Conservation (phyloP, 192 early-diverging fungal species). For the Podila minutissima region DNA sequence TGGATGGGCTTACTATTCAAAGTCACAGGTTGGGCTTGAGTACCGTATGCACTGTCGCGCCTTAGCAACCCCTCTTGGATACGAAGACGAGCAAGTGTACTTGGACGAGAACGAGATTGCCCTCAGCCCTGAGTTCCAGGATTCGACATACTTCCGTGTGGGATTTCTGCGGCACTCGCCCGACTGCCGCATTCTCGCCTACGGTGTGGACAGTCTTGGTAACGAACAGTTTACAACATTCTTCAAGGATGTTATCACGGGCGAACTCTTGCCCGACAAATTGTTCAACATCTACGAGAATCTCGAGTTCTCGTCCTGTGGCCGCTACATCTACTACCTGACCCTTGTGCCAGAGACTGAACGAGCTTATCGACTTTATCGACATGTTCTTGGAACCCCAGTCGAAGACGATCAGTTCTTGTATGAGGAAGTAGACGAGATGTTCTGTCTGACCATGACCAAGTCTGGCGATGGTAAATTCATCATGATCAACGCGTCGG, state of each 20-base stretch:
- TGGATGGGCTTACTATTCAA: constrained; percentile 68
- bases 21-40: constrained; percentile 49
- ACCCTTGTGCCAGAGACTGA: constrained; percentile 59
- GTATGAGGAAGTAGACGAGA: constrained; percentile 68
- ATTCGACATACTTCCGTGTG: constrained; percentile 65
- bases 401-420: constrained; percentile 53
- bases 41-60: constrained; percentile 42
- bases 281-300: constrained; percentile 62
- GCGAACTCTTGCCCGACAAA: constrained; percentile 53
- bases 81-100: constrained; percentile 26
- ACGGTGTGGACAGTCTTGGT: constrained; percentile 62
- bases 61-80: neutral
- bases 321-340: constrained; percentile 60
- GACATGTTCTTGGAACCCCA: constrained; percentile 57
- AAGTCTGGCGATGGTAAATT: constrained; percentile 63
- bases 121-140: constrained; percentile 51
- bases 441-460: constrained; percentile 66
- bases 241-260: constrained; percentile 59
- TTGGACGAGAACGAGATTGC: constrained; percentile 67
- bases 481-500: constrained; percentile 60
- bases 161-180: constrained; percentile 68
- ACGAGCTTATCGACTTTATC: constrained; percentile 59
- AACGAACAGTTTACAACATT: constrained; percentile 62
- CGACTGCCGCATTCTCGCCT: constrained; percentile 62
- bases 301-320: constrained; percentile 66